Evolutionary conservation across 176 grass and related monocot species (phyloP).

Genomic region (Aegilops longissima): DNA sequence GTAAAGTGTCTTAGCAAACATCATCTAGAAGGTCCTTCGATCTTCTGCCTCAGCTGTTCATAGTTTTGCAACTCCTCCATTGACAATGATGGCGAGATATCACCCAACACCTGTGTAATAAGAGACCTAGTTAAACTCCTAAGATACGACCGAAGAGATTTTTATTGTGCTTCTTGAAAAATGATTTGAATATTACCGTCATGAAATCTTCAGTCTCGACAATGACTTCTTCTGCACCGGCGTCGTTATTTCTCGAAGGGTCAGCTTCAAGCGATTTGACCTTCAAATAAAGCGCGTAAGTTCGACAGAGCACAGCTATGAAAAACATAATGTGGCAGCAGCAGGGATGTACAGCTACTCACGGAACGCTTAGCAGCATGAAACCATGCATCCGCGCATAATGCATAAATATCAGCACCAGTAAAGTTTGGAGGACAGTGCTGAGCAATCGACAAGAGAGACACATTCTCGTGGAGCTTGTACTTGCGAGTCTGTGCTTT

Average conservation of each 20-base stretch:
- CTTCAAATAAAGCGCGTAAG: conserved; percentile 34
- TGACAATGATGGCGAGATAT: conserved; percentile 71
- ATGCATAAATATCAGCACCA: conserved; percentile 91
- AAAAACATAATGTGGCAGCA: neutral
- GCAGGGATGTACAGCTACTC: conserved; percentile 15
- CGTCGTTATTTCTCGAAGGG: conserved; percentile 51
- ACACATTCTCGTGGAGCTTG: conserved; percentile 80
- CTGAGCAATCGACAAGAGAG: conserved; percentile 77
- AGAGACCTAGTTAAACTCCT: neutral
- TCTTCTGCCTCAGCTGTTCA: conserved; percentile 60
- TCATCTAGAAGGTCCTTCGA: conserved; percentile 75
- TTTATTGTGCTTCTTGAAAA: neutral
- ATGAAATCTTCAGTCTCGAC: conserved; percentile 83
- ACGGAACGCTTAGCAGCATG: conserved; percentile 86
- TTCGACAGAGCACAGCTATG: neutral
- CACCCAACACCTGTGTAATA: conserved; percentile 53
- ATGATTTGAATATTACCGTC: conserved; percentile 45
- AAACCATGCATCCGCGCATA: conserved; percentile 98
- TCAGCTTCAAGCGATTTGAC: conserved; percentile 34
- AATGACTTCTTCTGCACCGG: conserved; percentile 48
- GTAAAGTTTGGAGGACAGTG: conserved; percentile 92
- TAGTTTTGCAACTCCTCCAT: conserved; percentile 64
- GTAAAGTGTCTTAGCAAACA: no score
- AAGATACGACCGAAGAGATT: neutral
- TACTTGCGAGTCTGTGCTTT: conserved; percentile 93